A percentile compares a stretch with the other conserved stretches of the same genome.
phyloP scores from a whole-genome alignment of 352 stramenopile genomes.

The Globisporangium yorkense region DNA sequence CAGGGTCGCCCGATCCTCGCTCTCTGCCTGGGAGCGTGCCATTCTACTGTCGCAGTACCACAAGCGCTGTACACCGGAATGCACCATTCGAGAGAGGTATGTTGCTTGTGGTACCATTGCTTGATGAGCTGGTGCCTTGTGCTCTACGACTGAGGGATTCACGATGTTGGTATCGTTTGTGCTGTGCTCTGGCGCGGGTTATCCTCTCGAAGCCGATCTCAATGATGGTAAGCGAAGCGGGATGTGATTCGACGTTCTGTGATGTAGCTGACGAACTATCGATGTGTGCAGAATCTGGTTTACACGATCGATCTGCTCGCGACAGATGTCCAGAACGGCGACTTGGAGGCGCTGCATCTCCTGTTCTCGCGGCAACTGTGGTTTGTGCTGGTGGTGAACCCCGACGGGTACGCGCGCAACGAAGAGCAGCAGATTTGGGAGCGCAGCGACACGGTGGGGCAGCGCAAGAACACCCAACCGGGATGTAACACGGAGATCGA shows the following conservation, averaged over 20 bases:
- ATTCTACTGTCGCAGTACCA: slow-evolving; percentile 15
- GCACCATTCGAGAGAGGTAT: slow-evolving; percentile 78
- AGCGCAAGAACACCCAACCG: slow-evolving; percentile 63
- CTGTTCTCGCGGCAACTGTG: slow-evolving; percentile 69
- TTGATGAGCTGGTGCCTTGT: not conserved
- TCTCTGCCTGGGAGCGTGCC: slow-evolving; percentile 63
- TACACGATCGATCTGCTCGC: slow-evolving; percentile 80
- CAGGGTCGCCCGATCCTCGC: slow-evolving; percentile 55
- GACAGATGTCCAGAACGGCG: slow-evolving; percentile 48
- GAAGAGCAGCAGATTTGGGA: slow-evolving; percentile 56
- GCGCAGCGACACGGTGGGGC: slow-evolving; percentile 24
- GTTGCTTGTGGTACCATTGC: not conserved
- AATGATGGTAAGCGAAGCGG: slow-evolving; percentile 59
- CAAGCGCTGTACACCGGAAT: slow-evolving; percentile 78
- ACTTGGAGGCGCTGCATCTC: slow-evolving; percentile 43
- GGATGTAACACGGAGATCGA: slow-evolving; percentile 31
- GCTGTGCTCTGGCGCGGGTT: not conserved
- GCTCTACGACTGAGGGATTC: too few species aligned
- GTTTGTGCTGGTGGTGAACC: slow-evolving; percentile 83
- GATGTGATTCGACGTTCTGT: not conserved
- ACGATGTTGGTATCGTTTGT: not conserved
- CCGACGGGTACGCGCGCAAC: slow-evolving; percentile 77
- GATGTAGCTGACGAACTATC: not conserved
- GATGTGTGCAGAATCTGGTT: slow-evolving; percentile 45
- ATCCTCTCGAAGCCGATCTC: slow-evolving; percentile 55